These are phyloP conservation scores for Theobroma cacao DNA, from an alignment of 345 rosid genomes.

Conservation along the genomic window DNA sequence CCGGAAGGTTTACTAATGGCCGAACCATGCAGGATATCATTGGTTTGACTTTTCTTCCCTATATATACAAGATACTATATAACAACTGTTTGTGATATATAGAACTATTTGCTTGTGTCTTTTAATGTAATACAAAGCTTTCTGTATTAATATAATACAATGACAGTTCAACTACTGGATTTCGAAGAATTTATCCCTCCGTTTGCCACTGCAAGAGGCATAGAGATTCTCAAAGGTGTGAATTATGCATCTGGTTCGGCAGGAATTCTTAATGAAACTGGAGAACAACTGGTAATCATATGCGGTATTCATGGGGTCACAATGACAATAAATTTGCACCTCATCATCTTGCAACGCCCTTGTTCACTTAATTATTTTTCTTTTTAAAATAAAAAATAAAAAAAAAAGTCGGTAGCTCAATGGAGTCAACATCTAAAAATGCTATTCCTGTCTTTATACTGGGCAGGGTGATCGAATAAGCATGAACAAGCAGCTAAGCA, in stretches of 20 bases:
- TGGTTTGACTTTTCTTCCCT: slow-evolving; percentile 30
- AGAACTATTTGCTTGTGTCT: neutral
- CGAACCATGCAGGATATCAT: slow-evolving; percentile 49
- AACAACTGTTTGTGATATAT: neutral
- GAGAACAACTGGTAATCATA: slow-evolving; percentile 38
- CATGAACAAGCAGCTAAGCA: slow-evolving; percentile 35
- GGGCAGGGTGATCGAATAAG: slow-evolving; percentile 45
- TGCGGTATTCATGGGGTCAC: neutral
- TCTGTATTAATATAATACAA: neutral
- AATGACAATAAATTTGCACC: neutral
- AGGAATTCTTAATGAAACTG: slow-evolving; percentile 53
- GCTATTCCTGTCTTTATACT: neutral
- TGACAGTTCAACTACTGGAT: slow-evolving; percentile 43
- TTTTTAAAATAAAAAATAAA: neutral
- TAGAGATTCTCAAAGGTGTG: slow-evolving; percentile 41
- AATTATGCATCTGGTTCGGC: slow-evolving; percentile 72
- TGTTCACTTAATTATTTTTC: no score
- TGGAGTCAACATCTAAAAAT: neutral
- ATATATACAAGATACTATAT: neutral
- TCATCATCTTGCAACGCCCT: no score
- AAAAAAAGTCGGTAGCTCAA: neutral
- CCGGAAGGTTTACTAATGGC: slow-evolving; percentile 67
- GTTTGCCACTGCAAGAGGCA: slow-evolving; percentile 27
- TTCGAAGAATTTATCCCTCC: slow-evolving; percentile 44
- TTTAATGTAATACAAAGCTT: no score